Evolutionary conservation across 1,284 basidiomycete genomes (phyloP).

Genomic region (Rugosomyces carneus): DNA sequence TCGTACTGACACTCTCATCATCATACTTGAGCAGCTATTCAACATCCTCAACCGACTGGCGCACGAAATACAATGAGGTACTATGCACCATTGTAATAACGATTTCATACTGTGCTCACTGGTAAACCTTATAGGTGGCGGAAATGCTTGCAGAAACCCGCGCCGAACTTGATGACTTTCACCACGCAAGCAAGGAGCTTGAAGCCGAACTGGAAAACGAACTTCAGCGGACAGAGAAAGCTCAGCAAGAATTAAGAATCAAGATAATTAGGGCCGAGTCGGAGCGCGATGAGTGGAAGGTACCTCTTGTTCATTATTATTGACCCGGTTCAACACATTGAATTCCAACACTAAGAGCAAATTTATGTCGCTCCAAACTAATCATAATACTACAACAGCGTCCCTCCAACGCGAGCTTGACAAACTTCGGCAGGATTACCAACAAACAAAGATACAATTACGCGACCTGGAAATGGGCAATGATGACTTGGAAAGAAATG

Average conservation of each 20-base stretch:
- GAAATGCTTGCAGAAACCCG: conserved; percentile 84
- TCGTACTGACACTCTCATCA: conserved; percentile 11
- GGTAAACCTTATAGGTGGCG: conserved; percentile 39
- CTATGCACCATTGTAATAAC: conserved; percentile 2
- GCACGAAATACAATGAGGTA: conserved; percentile 76
- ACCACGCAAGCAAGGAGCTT: conserved; percentile 85
- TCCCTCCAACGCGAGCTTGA: conserved; percentile 89
- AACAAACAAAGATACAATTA: conserved; percentile 73
- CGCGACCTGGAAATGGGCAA: conserved; percentile 94
- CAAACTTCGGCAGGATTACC: conserved; percentile 72
- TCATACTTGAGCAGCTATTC: conserved; percentile 38
- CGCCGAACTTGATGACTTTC: conserved; percentile 87
- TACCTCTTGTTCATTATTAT: conserved; percentile 28
- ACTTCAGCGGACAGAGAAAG: conserved; percentile 80
- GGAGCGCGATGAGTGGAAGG: conserved; percentile 93
- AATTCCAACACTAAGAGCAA: conserved; percentile 57
- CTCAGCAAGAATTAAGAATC: conserved; percentile 75
- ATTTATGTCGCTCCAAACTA: conserved; percentile 85
- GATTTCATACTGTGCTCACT: background rate
- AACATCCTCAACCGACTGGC: conserved; percentile 62
- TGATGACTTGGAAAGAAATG: conserved; percentile 90
- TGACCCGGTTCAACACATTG: background rate
- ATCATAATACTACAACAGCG: conserved; percentile 81
- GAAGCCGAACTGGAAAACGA: conserved; percentile 92
- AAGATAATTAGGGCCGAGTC: conserved; percentile 69